Conservation (phyloP, 768 basidiomycete genomes). For the Lactarius hatsudake region DNA sequence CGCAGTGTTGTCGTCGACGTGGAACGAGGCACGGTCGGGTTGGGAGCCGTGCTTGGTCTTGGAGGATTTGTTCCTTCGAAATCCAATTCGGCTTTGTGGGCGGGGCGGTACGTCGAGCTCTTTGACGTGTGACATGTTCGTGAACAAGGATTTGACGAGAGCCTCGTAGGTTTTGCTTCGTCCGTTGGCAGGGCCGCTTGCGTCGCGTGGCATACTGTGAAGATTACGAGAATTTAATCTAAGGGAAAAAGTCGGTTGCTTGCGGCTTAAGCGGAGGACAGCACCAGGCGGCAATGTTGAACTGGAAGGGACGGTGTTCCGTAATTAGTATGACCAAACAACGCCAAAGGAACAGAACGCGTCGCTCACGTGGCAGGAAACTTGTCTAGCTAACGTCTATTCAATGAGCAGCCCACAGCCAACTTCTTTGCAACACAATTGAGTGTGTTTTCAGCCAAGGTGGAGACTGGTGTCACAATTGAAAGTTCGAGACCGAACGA, state of each 20-base stretch:
- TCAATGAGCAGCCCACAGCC: background rate
- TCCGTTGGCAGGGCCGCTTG: slow-evolving; percentile 1
- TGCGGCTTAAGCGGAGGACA: background rate
- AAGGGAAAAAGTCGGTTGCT: background rate
- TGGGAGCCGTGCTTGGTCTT: slow-evolving; percentile 1
- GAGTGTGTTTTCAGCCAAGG: background rate
- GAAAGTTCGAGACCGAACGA: background rate
- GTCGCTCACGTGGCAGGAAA: slow-evolving; percentile 24
- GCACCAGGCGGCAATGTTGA: slow-evolving; percentile 10
- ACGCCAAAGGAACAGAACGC: slow-evolving; percentile 20
- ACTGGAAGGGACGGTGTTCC: background rate
- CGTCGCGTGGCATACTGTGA: slow-evolving; percentile 21
- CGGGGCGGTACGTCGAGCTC: slow-evolving; percentile 23
- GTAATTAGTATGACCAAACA: slow-evolving; percentile 12
- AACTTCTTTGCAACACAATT: background rate
- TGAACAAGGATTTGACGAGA: slow-evolving; percentile 28
- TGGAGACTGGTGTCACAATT: too few relatives aligned
- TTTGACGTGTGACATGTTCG: slow-evolving; percentile 20
- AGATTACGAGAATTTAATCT: background rate
- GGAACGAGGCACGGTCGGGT: background rate
- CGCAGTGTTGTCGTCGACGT: background rate
- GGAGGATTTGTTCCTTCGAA: slow-evolving; percentile 2
- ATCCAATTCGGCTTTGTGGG: slow-evolving; percentile 28
- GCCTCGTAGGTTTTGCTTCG: slow-evolving; percentile 21
- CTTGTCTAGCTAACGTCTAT: background rate